These are phyloP conservation scores for Fusarium brachygibbosum DNA, from an alignment of 2,329 filamentous ascomycete species.

Conservation along the genomic window DNA sequence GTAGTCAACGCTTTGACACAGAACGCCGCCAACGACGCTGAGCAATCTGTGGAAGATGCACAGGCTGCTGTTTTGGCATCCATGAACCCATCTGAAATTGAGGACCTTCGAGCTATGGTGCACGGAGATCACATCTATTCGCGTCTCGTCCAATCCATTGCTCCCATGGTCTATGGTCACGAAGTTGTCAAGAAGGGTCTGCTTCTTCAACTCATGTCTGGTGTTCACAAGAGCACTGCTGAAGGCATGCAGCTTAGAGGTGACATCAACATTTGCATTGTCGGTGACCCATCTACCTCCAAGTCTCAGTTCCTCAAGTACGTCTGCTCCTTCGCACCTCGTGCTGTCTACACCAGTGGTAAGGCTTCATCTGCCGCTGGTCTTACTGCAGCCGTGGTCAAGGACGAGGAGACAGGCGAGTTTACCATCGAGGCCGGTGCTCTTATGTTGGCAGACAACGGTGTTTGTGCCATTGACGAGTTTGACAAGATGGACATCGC, in stretches of 20 bases:
- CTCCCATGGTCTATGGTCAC: constrained; percentile 97
- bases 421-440: constrained; percentile 99
- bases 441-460: constrained; percentile 96
- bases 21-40: constrained; percentile 72
- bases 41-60: constrained; percentile 82
- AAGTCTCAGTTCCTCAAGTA: constrained; percentile 99
- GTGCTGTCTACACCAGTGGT: constrained; percentile 96
- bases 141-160: constrained; percentile 90
- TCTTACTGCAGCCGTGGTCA: constrained; percentile 96
- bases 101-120: constrained; percentile 92
- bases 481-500: constrained; percentile 99
- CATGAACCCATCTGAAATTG: constrained; percentile 87
- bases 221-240: constrained; percentile 89
- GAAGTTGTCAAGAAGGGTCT: constrained; percentile 98
- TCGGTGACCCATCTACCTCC: constrained; percentile 95
- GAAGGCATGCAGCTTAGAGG: constrained; percentile 97
- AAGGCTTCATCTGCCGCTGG: constrained; percentile 98
- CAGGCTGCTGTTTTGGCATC: constrained; percentile 90
- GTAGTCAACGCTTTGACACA: constrained; percentile 84
- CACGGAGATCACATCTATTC: constrained; percentile 96
- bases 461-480: constrained; percentile 98
- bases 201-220: constrained; percentile 93
- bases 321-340: constrained; percentile 94
- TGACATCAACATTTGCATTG: constrained; percentile 98
- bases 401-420: constrained; percentile 98